Percentiles rank a stretch among this genome's conserved stretches.
Evolutionary conservation across 257 asterid species (phyloP).

Genomic region (Rubia yunnanensis): DNA sequence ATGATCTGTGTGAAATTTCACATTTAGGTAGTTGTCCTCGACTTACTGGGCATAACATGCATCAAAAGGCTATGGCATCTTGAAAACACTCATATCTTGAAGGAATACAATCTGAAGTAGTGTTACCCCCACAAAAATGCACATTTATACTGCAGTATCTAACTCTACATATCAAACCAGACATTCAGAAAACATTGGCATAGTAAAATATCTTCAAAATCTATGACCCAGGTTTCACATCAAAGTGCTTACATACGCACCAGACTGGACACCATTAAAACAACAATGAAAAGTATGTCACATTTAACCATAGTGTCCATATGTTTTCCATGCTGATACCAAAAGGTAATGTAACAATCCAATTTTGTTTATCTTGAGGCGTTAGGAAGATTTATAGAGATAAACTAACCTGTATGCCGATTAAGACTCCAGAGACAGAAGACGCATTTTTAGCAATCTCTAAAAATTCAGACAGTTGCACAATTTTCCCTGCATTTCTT

Average conservation of each 20-base stretch:
- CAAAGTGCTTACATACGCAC: not conserved
- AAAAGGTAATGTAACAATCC: not conserved
- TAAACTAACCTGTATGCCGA: slow-evolving; percentile 56
- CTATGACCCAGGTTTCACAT: not conserved
- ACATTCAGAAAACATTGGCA: not conserved
- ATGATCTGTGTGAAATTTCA: not conserved
- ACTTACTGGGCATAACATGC: not conserved
- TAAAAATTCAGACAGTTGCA: slow-evolving; percentile 51
- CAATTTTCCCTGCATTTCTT: slow-evolving; percentile 29
- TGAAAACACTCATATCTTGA: not conserved
- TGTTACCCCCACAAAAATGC: too few relatives aligned
- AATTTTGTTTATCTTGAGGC: not conserved
- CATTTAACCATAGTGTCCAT: not conserved
- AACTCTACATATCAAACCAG: not conserved
- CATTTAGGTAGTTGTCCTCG: not conserved
- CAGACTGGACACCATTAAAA: not conserved
- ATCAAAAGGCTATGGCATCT: not conserved
- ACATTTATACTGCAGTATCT: not conserved
- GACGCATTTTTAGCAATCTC: slow-evolving; percentile 46
- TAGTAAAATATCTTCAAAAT: not conserved
- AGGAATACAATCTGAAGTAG: too few relatives aligned
- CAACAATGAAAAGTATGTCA: not conserved
- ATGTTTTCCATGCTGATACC: not conserved
- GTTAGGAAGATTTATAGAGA: slow-evolving; percentile 7
- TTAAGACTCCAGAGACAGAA: slow-evolving; percentile 63